These are phyloP conservation scores for Chlorella sorokiniana DNA, from an alignment of 139 green algal genomes.

Conservation along the genomic window DNA sequence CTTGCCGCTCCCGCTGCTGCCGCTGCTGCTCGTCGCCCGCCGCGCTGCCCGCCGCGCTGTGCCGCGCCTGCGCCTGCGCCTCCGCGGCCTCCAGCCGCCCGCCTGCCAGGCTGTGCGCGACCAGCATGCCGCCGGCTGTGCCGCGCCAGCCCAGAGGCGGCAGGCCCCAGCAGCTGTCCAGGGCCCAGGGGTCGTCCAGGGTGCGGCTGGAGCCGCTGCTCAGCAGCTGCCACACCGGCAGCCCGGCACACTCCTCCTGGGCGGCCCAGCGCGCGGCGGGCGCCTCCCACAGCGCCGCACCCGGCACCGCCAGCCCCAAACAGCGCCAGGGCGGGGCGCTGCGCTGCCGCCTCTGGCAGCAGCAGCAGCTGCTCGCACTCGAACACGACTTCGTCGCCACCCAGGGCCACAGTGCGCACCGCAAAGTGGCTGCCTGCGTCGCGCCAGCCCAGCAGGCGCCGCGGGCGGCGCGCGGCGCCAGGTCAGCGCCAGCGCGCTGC, in stretches of 20 bases:
- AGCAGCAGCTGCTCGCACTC: slow-evolving; percentile 24
- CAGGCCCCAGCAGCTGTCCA: slow-evolving; percentile 26
- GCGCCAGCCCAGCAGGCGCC: slow-evolving; percentile 20
- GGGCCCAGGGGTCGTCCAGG: background rate
- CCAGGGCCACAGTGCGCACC: background rate
- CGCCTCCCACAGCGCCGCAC: slow-evolving; percentile 1
- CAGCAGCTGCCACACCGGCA: slow-evolving; percentile 31
- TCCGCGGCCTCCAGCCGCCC: background rate
- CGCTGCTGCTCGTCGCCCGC: background rate
- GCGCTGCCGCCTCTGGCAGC: slow-evolving; percentile 14
- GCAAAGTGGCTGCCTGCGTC: slow-evolving; percentile 24
- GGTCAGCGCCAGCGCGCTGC: background rate
- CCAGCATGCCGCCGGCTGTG: background rate
- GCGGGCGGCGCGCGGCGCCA: background rate
- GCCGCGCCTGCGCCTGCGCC: background rate
- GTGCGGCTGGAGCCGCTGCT: background rate
- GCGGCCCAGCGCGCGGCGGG: background rate
- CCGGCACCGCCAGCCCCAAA: slow-evolving; percentile 13
- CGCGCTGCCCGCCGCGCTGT: background rate
- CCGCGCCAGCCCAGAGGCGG: slow-evolving; percentile 6
- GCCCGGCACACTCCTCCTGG: slow-evolving; percentile 3
- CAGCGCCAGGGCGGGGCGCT: background rate
- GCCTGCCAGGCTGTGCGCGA: slow-evolving; percentile 10
- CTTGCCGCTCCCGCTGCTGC: background rate
- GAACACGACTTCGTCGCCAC: background rate